These are phyloP conservation scores for Wilhelminamyces savonicus DNA, from an alignment of 805 yeast genomes.

Conservation along the genomic window DNA sequence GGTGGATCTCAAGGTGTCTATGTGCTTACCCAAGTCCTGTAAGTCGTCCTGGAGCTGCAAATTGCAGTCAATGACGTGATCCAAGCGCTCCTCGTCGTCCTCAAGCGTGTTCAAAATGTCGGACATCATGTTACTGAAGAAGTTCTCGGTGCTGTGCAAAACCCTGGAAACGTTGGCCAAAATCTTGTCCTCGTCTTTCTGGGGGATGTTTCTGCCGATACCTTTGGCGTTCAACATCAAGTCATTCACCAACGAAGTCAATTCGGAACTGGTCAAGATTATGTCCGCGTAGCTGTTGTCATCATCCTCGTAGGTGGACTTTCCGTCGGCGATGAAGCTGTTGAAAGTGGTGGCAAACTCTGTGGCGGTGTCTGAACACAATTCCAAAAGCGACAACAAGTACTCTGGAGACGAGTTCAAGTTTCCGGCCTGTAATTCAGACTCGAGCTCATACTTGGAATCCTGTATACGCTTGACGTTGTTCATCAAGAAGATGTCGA, in stretches of 20 bases:
- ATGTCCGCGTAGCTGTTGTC: constrained; percentile 55
- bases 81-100: constrained; percentile 63
- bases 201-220: constrained; percentile 45
- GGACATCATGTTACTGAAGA: constrained; percentile 54
- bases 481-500: constrained; percentile 67
- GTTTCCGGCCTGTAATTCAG: constrained; percentile 81
- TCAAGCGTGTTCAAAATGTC: constrained; percentile 41
- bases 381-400: constrained; percentile 62
- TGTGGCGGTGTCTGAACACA: constrained; percentile 63
- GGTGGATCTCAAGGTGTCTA: constrained; percentile 45
- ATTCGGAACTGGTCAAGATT: constrained; percentile 56
- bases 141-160: constrained; percentile 56
- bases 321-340: constrained; percentile 71
- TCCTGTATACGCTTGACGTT: constrained; percentile 73
- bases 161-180: constrained; percentile 45
- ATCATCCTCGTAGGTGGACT: constrained; percentile 31
- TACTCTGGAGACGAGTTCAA: constrained; percentile 68
- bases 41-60: constrained; percentile 66
- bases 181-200: constrained; percentile 50
- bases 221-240: constrained; percentile 68
- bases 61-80: constrained; percentile 69
- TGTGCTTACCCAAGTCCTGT: constrained; percentile 48
- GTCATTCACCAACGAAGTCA: constrained; percentile 57
- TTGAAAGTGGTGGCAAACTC: constrained; percentile 77
- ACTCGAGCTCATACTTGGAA: constrained; percentile 58